Base-by-base conservation (phyloP, 306 rosid species). In the Betula pendula region DNA sequence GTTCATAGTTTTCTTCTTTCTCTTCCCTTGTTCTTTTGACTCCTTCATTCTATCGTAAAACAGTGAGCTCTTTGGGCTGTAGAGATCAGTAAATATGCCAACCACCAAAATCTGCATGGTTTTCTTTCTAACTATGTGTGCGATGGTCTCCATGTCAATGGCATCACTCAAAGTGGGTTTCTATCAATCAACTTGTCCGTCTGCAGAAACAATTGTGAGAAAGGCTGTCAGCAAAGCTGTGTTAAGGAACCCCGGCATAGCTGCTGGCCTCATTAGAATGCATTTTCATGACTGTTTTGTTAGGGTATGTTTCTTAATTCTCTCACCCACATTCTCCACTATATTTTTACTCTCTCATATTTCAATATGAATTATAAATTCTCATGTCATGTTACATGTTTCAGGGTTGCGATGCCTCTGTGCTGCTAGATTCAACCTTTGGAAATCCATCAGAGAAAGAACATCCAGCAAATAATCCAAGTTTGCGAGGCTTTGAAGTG, bases 211-310 rank as follows among this genome's bases (percentile, higher is more conserved):
- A 3, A 73, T 83, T 6, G 81, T 86, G 72, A 72, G 56, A 42
- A 81, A 76, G 17, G 82, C 75, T 24, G 80, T 78, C 6, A 20
- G 31, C 42, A 79, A 74, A 79, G 87, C 77, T 0, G 76, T 81
- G 69, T 79, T 82, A 45, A 48, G 8, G 1, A 75, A 86, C 50
- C 76, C 84, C 0, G 79, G 86, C 82, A 3, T 79, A 0, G 88
- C 86, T 19, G 84, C 84, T 20, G 84, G 84, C 20, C 84, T 79
- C 50, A 81, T 86, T 2, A 52, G 88, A 65, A 60, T 86, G 81
- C 84, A 86, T 62, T 86, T 84, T 42, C 88, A 84, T 31, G 90
- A 86, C 19, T 84, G 88, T 16, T 86, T 86, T 44, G 81, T 84
- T 6, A 78, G 90, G 75, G 87, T 85, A 81, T 12, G 75, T 49